These are phyloP conservation scores for Rhododendron molle DNA, from an alignment of 148 eudicot genomes.

Conservation along the genomic window DNA sequence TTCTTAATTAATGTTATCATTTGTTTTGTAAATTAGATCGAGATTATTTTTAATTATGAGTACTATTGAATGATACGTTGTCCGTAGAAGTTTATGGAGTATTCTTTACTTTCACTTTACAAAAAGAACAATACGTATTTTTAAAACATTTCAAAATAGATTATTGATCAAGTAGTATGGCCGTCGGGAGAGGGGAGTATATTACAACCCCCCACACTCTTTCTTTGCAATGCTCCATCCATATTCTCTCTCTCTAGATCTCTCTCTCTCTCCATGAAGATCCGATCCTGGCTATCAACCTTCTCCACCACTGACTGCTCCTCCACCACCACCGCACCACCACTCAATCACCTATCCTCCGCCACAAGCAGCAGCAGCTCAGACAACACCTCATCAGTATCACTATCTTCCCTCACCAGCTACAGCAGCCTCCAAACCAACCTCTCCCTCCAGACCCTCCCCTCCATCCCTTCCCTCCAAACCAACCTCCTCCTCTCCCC, in stretches of 20 bases:
- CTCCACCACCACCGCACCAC: slow-evolving; percentile 1
- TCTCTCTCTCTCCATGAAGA: slow-evolving; percentile 26
- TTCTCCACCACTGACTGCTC: slow-evolving; percentile 17
- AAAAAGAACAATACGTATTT: no score
- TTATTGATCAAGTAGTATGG: no score
- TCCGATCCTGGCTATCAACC: slow-evolving; percentile 27
- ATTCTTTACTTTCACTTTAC: neutral
- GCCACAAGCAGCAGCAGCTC: slow-evolving; percentile 17
- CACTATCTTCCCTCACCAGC: slow-evolving; percentile 11
- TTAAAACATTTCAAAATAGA: no score
- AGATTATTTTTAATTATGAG: no score
- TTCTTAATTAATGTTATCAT: no score
- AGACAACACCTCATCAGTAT: neutral
- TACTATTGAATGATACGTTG: no score
- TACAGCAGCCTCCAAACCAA: slow-evolving; percentile 33
- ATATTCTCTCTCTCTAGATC: neutral
- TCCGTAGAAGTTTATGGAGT: no score
- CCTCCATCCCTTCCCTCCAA: slow-evolving; percentile 72
- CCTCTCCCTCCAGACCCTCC: slow-evolving; percentile 58
- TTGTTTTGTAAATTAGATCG: no score
- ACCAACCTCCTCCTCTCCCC: slow-evolving; percentile 26
- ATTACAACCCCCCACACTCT: no score
- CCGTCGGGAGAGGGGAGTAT: no score
- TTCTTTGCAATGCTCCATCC: no score
- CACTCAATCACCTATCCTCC: slow-evolving; percentile 16